Base-by-base conservation (phyloP, 805 yeast species). In the Saturnispora ahearnii region DNA sequence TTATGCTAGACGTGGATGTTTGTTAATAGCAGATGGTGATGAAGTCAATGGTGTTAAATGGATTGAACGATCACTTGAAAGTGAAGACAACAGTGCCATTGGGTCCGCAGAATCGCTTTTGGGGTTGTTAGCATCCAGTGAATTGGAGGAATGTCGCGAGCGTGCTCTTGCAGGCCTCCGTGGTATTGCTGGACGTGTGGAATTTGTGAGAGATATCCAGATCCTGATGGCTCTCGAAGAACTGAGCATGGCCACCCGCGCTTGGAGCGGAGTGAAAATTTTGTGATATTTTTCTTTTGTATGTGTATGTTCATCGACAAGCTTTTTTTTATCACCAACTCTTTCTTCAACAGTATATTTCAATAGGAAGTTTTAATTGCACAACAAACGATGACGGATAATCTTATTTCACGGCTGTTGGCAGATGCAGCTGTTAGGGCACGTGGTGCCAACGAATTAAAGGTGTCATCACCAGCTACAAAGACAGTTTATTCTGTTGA, bases 351-450 rank as follows among this genome's bases (percentile, higher is more conserved):
- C 21, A 8, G 10, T 36, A 36, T 5, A 36, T 5, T 18, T 9
- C 15, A 18, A 18, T 9, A 18, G 40, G 21, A 36, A 15, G 11
- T 21, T 24, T 24, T 29, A 21, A 31, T 38, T 24, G 21, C 22
- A 41, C 33, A 46, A 9, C 18, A 30, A 24, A 26, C 34, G n/a
- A 53, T 51, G 54, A 22, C 52, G 7, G 53, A 53, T 33, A 61
- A 62, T 44, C 51, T 62, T 12, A 59, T 64, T 45, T 60, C 66
- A 24, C 59, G 55, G 51, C 55, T 64, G 51, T 57, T 64, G 13
- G 65, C 64, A 15, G 62, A 62, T 38, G 68, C 68, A 10, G 66
- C 68, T 15, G 63, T 64, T 11, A 61, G 62, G 36, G 68, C 65
- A 7, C 64, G 60, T 41, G 56, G 55, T 44, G 62, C 57, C 26